phyloP scores from a whole-genome alignment of 23 red algal species.

The Rhodosorus marinus region DNA sequence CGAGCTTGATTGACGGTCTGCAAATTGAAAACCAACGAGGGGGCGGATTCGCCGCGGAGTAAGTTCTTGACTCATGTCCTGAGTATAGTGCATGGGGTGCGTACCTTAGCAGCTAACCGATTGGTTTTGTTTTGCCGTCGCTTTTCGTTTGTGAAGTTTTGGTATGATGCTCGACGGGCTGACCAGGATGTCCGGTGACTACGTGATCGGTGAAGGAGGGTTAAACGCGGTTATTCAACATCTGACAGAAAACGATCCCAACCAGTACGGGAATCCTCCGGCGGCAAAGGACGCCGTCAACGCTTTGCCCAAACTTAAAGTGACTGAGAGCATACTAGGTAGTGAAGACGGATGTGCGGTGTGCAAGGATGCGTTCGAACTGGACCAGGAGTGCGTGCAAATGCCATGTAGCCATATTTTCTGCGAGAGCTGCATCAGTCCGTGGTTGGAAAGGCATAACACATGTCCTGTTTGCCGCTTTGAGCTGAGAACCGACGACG shows the following conservation, averaged over 20 bases:
- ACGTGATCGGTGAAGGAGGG: not conserved
- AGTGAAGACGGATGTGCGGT: not conserved
- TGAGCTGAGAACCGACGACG: conserved; percentile 3
- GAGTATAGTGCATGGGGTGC: no score
- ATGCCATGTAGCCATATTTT: conserved; percentile 1
- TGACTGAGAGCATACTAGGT: not conserved
- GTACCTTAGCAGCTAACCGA: no score
- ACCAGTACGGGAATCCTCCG: not conserved
- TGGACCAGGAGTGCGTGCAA: not conserved
- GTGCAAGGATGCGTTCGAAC: not conserved
- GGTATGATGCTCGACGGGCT: no score
- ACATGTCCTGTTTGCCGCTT: conserved; percentile 3
- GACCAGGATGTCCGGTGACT: no score
- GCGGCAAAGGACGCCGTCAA: not conserved
- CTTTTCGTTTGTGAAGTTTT: no score
- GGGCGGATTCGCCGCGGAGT: no score
- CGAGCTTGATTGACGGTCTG: no score
- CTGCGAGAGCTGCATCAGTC: not conserved
- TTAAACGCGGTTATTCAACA: not conserved
- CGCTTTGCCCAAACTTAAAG: not conserved
- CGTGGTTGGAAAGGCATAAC: not conserved
- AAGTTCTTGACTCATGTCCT: no score
- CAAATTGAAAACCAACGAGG: no score
- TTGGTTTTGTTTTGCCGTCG: no score
- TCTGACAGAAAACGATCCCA: not conserved